Evolutionary conservation across 441 rosid species (phyloP).

Genomic region (Geranium incanum): DNA sequence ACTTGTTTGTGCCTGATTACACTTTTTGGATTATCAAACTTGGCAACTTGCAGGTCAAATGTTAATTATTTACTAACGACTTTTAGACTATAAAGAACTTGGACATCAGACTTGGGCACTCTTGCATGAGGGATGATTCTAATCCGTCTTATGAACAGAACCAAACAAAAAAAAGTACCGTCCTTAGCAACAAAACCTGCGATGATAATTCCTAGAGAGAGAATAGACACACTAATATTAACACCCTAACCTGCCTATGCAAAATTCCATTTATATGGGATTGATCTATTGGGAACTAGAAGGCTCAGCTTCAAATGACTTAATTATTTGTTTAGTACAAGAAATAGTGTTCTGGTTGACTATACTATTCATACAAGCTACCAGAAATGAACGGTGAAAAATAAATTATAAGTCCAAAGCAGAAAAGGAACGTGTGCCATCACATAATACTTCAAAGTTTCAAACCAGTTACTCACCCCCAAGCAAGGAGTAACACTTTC

Average conservation of each 20-base stretch:
- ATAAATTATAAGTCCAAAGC: background rate
- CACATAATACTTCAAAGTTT: slow-evolving; percentile 7
- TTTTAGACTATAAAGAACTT: no score
- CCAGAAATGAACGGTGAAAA: background rate
- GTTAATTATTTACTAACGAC: no score
- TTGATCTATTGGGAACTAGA: background rate
- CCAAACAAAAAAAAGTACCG: no score
- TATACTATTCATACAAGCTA: background rate
- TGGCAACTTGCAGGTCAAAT: no score
- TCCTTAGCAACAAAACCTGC: no score
- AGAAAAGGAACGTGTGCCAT: slow-evolving; percentile 10
- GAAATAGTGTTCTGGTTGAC: background rate
- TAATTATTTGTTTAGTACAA: no score
- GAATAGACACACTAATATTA: no score
- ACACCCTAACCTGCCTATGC: background rate
- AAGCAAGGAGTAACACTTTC: slow-evolving; percentile 78
- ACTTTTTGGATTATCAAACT: no score
- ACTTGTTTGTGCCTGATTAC: background rate
- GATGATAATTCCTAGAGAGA: no score
- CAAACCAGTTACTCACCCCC: slow-evolving; percentile 54
- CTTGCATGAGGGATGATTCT: no score
- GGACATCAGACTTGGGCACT: no score
- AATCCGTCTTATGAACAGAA: no score
- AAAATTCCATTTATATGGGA: background rate
- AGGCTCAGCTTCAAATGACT: background rate